Conservation (phyloP, 73 alveolate species). For the Uronychia binucleata region DNA sequence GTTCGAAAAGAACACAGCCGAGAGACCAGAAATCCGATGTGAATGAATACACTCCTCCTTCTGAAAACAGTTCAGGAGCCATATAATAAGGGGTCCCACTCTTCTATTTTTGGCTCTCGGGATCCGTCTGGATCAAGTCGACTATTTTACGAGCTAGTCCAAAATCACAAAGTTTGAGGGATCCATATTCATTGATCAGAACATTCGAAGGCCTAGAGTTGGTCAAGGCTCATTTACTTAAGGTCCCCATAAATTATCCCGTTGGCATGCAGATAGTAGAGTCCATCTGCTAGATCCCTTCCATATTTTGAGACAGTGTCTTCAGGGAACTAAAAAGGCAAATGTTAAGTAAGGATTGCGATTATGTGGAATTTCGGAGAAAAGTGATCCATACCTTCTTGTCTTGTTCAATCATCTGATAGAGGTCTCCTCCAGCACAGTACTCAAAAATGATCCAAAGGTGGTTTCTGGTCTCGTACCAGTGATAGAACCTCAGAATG, state of each 20-base stretch:
- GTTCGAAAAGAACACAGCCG: constrained; percentile 88
- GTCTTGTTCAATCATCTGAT: constrained; percentile 82
- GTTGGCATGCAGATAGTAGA: constrained; percentile 85
- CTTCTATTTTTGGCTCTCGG: constrained; percentile 45
- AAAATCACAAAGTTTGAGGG: constrained; percentile 94
- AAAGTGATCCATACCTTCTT: constrained; percentile 57
- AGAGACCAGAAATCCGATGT: constrained; percentile 81
- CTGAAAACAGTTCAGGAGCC: constrained; percentile 89
- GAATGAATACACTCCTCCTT: constrained; percentile 77
- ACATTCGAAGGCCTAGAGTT: constrained; percentile 93
- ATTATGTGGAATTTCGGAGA: no score
- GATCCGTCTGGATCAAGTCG: constrained; percentile 69
- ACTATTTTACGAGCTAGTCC: constrained; percentile 85
- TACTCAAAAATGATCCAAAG: constrained; percentile 94
- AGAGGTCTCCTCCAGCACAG: constrained; percentile 95
- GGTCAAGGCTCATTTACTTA: constrained; percentile 17
- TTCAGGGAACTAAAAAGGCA: constrained; percentile 45
- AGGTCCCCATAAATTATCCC: constrained; percentile 97
- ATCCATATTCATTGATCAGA: constrained; percentile 94
- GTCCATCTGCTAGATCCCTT: constrained; percentile 65
- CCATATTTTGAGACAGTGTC: constrained; percentile 46
- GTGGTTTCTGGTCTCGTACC: constrained; percentile 96
- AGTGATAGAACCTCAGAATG: constrained; percentile 80
- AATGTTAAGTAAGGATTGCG: no score
- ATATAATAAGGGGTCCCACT: constrained; percentile 81